phyloP scores from a whole-genome alignment of 2,329 filamentous ascomycete genomes.

The Pseudocercospora macadamiae region DNA sequence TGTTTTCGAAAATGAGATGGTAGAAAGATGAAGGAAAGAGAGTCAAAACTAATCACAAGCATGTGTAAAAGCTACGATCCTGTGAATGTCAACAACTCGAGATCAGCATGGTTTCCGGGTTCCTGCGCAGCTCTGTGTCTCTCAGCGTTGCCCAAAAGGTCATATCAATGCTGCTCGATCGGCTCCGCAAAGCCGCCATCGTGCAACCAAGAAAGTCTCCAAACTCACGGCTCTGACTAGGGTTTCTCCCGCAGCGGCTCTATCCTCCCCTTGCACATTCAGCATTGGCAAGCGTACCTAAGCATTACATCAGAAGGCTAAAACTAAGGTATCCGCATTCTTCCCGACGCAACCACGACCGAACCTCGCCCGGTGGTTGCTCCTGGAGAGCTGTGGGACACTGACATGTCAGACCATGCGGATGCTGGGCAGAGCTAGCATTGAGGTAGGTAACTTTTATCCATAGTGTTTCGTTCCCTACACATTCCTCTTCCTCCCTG shows the following conservation, averaged over 20 bases:
- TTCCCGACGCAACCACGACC: not conserved
- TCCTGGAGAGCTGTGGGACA: not conserved
- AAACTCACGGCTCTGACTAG: not conserved
- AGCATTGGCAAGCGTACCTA: not conserved
- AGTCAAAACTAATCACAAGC: too few species aligned
- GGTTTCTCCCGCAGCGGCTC: not conserved
- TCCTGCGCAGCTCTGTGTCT: not conserved
- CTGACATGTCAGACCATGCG: not conserved
- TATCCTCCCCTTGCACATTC: not conserved
- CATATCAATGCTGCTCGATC: slow-evolving; percentile 4
- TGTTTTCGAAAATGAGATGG: not conserved
- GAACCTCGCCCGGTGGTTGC: not conserved
- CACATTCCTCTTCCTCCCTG: not conserved
- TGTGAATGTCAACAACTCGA: too few species aligned
- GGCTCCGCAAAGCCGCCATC: not conserved
- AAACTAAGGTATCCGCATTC: not conserved
- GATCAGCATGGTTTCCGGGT: not conserved
- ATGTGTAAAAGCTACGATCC: too few species aligned
- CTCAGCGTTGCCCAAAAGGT: slow-evolving; percentile 4
- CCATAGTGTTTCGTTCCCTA: not conserved
- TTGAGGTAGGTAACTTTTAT: too few species aligned
- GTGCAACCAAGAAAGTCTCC: not conserved
- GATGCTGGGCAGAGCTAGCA: too few species aligned
- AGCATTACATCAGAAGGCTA: not conserved
- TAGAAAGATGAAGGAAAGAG: not conserved